Percentiles rank a stretch among this genome's conserved stretches.
These are phyloP conservation scores for Strobilomyces confusus DNA, from an alignment of 768 basidiomycete genomes.

Conservation along the genomic window DNA sequence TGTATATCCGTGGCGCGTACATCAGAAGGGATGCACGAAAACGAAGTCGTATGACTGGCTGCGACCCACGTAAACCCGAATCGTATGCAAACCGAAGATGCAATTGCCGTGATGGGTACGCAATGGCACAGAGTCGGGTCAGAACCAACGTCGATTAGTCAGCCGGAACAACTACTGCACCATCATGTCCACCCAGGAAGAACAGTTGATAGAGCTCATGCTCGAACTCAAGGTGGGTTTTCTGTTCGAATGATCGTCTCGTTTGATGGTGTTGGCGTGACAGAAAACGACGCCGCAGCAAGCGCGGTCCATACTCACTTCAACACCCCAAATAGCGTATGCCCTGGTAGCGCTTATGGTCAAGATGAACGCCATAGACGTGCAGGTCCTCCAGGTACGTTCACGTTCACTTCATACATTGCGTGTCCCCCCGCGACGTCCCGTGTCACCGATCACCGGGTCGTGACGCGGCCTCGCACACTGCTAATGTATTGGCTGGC, in stretches of 20 bases:
- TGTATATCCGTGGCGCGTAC: background rate
- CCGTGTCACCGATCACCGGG: background rate
- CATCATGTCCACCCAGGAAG: conserved; percentile 54
- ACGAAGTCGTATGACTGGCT: conserved; percentile 1
- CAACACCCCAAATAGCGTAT: conserved; percentile 73
- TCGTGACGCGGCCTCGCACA: background rate
- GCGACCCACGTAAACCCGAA: background rate
- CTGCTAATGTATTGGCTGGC: conserved; percentile 5
- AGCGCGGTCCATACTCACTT: conserved; percentile 63
- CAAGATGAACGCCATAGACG: conserved; percentile 66
- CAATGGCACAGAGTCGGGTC: background rate
- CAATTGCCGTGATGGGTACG: background rate
- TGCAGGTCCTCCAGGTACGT: conserved; percentile 70
- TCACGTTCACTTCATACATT: background rate
- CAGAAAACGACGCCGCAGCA: conserved; percentile 75
- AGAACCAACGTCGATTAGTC: conserved; percentile 9
- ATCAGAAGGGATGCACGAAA: conserved; percentile 6
- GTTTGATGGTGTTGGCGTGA: background rate
- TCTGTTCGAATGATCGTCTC: background rate
- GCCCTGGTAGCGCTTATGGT: conserved; percentile 77
- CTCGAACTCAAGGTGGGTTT: conserved; percentile 59
- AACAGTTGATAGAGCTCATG: conserved; percentile 70
- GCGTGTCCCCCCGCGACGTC: background rate
- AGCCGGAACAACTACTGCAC: background rate
- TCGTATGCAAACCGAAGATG: background rate